Conservation (phyloP, 2,329 filamentous ascomycete species). For the Monascus ruber region DNA sequence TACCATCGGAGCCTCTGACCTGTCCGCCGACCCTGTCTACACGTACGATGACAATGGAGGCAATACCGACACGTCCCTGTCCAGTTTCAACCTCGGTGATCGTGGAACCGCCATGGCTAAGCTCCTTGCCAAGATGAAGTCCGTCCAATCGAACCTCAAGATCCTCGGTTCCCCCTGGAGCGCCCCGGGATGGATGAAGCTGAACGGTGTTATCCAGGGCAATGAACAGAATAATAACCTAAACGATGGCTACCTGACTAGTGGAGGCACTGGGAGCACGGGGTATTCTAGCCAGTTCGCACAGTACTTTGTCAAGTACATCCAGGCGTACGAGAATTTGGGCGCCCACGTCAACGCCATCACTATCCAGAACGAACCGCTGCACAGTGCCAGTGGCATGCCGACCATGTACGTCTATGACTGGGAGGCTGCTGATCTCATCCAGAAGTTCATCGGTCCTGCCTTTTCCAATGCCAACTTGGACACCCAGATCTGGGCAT, state of each 20-base stretch:
- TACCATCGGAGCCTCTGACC: no score
- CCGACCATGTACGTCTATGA: conserved; percentile 26
- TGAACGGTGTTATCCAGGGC: conserved; percentile 22
- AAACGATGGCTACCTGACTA: conserved; percentile 1
- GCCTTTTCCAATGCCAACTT: conserved; percentile 14
- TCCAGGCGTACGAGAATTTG: conserved; percentile 21
- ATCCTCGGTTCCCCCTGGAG: conserved; percentile 28
- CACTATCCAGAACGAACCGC: conserved; percentile 29
- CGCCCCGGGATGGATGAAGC: conserved; percentile 31
- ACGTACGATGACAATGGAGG: no score
- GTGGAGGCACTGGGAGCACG: neutral
- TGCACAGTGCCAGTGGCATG: conserved; percentile 27
- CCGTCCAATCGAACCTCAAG: conserved; percentile 11
- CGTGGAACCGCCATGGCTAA: no score
- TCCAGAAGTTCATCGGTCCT: conserved; percentile 18
- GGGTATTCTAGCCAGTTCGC: conserved; percentile 21
- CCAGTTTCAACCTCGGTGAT: no score
- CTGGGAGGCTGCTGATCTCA: conserved; percentile 21
- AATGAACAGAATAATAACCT: conserved; percentile 22
- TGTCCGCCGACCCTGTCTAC: no score
- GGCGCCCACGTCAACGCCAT: conserved; percentile 26
- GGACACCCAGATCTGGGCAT: conserved; percentile 3
- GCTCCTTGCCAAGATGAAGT: no score
- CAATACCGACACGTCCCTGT: no score
- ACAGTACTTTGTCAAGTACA: conserved; percentile 27